Percentiles rank a stretch among this genome's conserved stretches.
These are phyloP conservation scores for Myrica gale DNA, from an alignment of 306 rosid genomes.

Conservation along the genomic window DNA sequence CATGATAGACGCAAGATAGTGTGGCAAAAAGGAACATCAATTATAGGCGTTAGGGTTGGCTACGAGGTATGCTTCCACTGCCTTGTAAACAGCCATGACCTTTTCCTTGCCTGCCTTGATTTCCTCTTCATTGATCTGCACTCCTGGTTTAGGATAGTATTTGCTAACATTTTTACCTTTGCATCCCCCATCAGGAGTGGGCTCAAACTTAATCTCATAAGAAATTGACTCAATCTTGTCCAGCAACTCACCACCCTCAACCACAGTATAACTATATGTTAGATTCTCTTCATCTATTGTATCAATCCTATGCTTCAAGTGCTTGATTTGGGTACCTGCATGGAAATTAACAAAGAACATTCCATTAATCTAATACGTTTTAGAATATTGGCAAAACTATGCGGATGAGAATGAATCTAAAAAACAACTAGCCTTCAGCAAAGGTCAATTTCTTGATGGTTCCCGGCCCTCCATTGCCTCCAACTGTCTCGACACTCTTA, in stretches of 20 bases:
- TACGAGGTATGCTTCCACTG: slow-evolving; percentile 41
- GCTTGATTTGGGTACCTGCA: slow-evolving; percentile 28
- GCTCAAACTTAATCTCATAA: slow-evolving; percentile 40
- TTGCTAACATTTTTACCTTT: slow-evolving; percentile 28
- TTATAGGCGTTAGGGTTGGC: slow-evolving; percentile 41
- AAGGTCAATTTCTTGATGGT: slow-evolving; percentile 56
- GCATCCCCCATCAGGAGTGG: slow-evolving; percentile 31
- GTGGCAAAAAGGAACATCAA: slow-evolving; percentile 6
- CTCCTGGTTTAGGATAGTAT: slow-evolving; percentile 35
- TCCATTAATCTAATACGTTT: neutral
- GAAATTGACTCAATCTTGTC: slow-evolving; percentile 31
- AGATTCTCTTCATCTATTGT: slow-evolving; percentile 35
- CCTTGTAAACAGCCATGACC: slow-evolving; percentile 23
- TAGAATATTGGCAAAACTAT: neutral
- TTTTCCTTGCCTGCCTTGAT: slow-evolving; percentile 32
- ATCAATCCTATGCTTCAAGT: slow-evolving; percentile 42
- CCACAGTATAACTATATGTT: slow-evolving; percentile 26
- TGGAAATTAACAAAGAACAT: neutral
- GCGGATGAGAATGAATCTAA: neutral
- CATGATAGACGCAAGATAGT: no score
- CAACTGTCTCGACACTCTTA: slow-evolving; percentile 40
- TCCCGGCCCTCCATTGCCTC: slow-evolving; percentile 72
- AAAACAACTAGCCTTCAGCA: slow-evolving; percentile 39
- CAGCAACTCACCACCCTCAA: slow-evolving; percentile 30
- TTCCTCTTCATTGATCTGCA: slow-evolving; percentile 43